phyloP scores from a whole-genome alignment of 139 green algal genomes.

The Chloropicon primus region DNA sequence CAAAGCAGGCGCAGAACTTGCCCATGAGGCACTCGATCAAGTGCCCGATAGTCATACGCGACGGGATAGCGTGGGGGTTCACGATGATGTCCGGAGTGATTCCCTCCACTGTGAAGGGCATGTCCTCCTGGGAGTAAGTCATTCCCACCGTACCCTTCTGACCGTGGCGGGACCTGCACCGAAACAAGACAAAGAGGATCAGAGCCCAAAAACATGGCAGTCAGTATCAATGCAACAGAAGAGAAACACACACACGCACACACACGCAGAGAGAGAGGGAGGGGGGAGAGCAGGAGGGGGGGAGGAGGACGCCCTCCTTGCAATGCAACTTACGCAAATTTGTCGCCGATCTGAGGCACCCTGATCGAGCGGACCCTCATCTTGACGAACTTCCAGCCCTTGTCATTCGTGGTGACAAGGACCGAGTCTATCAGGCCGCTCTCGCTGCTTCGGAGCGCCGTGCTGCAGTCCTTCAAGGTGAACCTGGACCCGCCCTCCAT shows the following conservation, averaged over 20 bases:
- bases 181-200: too few relatives aligned
- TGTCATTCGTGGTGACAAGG: constrained; percentile 77
- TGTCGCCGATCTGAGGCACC: constrained; percentile 98
- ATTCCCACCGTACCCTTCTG: constrained; percentile 97
- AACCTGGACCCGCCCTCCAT: constrained; percentile 23
- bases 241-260: too few relatives aligned
- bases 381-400: constrained; percentile 88
- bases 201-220: too few relatives aligned
- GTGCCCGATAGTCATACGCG: constrained; percentile 98
- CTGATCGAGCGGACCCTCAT: constrained; percentile 84
- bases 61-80: constrained; percentile 97
- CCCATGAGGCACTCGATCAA: constrained; percentile 94
- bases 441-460: constrained; percentile 24
- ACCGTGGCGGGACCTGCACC: too few relatives aligned
- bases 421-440: constrained; percentile 50
- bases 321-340: too few relatives aligned
- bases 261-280: too few relatives aligned
- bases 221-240: too few relatives aligned
- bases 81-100: constrained; percentile 96
- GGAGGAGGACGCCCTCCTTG: too few relatives aligned
- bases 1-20: constrained; percentile 64
- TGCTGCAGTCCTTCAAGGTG: constrained; percentile 32
- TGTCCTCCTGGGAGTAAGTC: constrained; percentile 74
- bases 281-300: too few relatives aligned
- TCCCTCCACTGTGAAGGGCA: constrained; percentile 67